Conservation (phyloP, 108 stramenopile species). For the Nitzschia sp. region DNA sequence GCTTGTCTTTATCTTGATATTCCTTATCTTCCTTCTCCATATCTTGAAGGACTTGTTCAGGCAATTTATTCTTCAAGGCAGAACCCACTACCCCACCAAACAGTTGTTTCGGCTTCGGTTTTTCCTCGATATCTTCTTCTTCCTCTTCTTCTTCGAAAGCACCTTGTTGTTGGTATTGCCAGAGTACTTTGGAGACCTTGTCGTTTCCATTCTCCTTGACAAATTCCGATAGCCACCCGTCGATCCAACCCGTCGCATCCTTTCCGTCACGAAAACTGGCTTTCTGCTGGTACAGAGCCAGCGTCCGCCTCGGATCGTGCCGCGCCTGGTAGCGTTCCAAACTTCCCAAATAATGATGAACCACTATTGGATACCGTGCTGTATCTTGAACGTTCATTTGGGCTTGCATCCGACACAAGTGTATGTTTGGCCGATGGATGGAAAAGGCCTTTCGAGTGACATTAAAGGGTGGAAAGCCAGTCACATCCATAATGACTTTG, state of each 20-base stretch:
- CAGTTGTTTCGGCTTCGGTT: too few relatives aligned
- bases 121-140: too few relatives aligned
- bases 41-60: background rate
- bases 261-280: slow-evolving; percentile 1
- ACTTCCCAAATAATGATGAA: slow-evolving; percentile 48
- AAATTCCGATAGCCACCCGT: slow-evolving; percentile 37
- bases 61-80: too few relatives aligned
- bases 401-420: slow-evolving; percentile 28
- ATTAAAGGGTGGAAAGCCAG: slow-evolving; percentile 22
- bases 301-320: slow-evolving; percentile 35
- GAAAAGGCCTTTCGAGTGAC: slow-evolving; percentile 19
- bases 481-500: slow-evolving; percentile 37
- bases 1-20: background rate
- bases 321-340: slow-evolving; percentile 37
- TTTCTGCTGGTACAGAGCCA: background rate
- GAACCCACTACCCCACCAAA: too few relatives aligned
- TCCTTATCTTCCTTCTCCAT: background rate
- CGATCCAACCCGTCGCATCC: slow-evolving; percentile 35
- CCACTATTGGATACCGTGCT: slow-evolving; percentile 29
- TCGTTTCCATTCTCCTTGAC: slow-evolving; percentile 23
- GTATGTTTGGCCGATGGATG: slow-evolving; percentile 37
- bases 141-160: too few relatives aligned
- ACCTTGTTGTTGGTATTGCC: background rate
- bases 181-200: slow-evolving; percentile 26
- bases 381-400: slow-evolving; percentile 28